Base-by-base conservation (phyloP, 768 basidiomycete species). In the Erythrobasidium yunnanense region DNA sequence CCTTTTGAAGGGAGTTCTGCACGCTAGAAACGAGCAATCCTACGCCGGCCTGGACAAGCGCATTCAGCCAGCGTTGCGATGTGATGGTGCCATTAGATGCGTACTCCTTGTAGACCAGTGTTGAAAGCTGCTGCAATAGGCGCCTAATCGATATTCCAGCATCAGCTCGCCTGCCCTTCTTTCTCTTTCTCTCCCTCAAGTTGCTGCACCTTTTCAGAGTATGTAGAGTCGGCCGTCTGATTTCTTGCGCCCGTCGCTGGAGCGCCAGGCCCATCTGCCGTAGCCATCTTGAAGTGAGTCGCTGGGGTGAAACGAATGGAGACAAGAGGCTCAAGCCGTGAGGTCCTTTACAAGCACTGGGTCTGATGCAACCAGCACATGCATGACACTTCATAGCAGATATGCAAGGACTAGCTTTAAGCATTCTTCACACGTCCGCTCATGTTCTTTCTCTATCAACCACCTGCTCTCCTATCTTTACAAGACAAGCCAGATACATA, bases 1-100 rank as follows among this genome's bases (percentile, higher is more conserved):
- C 60, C 60, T 62, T 51, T 58, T 63, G 57, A 67, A 90, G 79
- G 27, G 87, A 88, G 81, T 88, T 91, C 77, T 90, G 90, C 42
- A 83, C 80, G 38, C 82, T 78, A 71, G 77, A 77, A 67, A 78
- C 76, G 49, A 78, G 68, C 56, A 78, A 69, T 17, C 79, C 79
- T 5, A 78, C 77, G 51, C 74, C 78, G 15, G 76, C 77, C 27
- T 63, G 45, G 3, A 4, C 54, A 55, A 55, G 3, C 6, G 7
- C 13, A 4, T 27, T 15, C 11, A 22, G 42, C 45, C 45, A 58
- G 47, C 49, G 2, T 2, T 33, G 7, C 11, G 7, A 5, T 23
- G 6, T 30, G 22, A 5, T 58, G 22, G 13, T 27, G n/a, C 33
- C 35, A 25, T 25, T 49, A 7, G 20, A 27, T 20, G 22, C 60